Percentiles rank a stretch among this genome's conserved stretches.
Evolutionary conservation across 352 stramenopile species (phyloP).

Genomic region (Elongisporangium anandrum): DNA sequence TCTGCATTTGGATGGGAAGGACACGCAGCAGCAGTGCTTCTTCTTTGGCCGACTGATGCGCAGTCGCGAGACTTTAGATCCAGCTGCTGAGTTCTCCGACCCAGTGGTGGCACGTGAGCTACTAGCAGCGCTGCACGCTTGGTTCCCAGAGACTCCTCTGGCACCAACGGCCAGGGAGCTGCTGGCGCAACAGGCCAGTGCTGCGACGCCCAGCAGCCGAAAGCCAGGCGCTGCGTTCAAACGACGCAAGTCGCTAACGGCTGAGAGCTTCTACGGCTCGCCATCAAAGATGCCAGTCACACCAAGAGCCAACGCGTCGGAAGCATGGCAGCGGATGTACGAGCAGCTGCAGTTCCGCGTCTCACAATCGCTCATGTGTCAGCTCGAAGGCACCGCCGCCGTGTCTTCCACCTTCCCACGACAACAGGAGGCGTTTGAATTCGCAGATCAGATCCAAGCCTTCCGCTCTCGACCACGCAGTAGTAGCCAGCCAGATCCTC

Average conservation of each 20-base stretch:
- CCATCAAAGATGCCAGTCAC: background rate
- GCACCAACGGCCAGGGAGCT: constrained; percentile 29
- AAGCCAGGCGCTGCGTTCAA: background rate
- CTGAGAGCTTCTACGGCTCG: constrained; percentile 30
- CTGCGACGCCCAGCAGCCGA: constrained; percentile 8
- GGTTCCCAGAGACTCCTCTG: constrained; percentile 45
- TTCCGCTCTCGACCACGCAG: constrained; percentile 24
- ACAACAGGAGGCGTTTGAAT: constrained; percentile 79
- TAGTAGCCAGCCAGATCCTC: background rate
- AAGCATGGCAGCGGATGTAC: constrained; percentile 50
- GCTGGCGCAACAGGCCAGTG: constrained; percentile 12
- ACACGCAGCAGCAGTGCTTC: constrained; percentile 49
- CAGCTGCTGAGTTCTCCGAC: constrained; percentile 13
- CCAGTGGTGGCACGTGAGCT: constrained; percentile 26
- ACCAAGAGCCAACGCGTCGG: background rate
- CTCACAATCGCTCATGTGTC: constrained; percentile 67
- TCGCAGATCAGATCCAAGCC: constrained; percentile 50
- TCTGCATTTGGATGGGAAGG: constrained; percentile 28
- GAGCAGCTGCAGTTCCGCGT: constrained; percentile 75
- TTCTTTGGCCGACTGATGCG: constrained; percentile 30
- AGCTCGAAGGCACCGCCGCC: constrained; percentile 67
- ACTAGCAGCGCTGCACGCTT: constrained; percentile 31
- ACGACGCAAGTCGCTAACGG: constrained; percentile 20
- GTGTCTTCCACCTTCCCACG: constrained; percentile 64
- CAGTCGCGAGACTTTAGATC: background rate